These are phyloP conservation scores for Kalaharituber pfeilii DNA, from an alignment of 2,329 filamentous ascomycete genomes.

Conservation along the genomic window DNA sequence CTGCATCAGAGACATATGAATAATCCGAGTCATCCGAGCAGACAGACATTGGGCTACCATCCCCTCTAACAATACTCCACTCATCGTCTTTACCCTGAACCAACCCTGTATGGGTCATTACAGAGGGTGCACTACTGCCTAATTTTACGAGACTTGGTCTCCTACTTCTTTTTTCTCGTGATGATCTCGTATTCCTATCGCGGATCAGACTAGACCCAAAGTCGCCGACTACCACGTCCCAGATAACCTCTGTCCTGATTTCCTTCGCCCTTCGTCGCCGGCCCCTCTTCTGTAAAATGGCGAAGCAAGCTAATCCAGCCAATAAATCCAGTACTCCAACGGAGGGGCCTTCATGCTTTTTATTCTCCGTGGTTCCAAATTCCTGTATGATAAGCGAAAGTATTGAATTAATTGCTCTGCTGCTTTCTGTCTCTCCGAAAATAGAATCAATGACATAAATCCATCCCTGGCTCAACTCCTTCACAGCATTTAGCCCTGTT, in stretches of 20 bases:
- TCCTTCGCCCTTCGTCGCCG: conserved; percentile 33
- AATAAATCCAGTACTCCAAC: conserved; percentile 45
- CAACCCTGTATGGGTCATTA: not conserved
- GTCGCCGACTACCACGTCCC: conserved; percentile 48
- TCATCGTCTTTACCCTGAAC: not conserved
- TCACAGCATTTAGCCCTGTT: conserved; percentile 33
- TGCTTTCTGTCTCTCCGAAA: conserved; percentile 52
- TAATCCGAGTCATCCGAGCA: conserved; percentile 3
- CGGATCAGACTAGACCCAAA: not conserved
- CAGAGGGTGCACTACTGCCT: not conserved
- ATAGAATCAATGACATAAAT: conserved; percentile 40
- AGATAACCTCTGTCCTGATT: conserved; percentile 40
- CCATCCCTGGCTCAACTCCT: conserved; percentile 14
- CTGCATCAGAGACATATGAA: conserved; percentile 8
- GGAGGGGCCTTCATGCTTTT: conserved; percentile 33
- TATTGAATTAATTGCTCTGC: conserved; percentile 48
- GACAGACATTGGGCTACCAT: conserved; percentile 3
- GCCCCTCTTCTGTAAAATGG: conserved; percentile 43
- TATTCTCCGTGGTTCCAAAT: conserved; percentile 44
- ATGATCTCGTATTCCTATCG: not conserved
- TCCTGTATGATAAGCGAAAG: conserved; percentile 46
- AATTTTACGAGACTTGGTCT: not conserved
- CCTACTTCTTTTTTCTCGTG: not conserved
- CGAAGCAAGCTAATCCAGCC: conserved; percentile 42
- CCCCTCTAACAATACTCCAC: conserved; percentile 2